Evolutionary conservation across 495 filamentous ascomycete species (phyloP), one percentile per base, ranked within the genome.

Genomic region (Apodospora peruviana): DNA sequence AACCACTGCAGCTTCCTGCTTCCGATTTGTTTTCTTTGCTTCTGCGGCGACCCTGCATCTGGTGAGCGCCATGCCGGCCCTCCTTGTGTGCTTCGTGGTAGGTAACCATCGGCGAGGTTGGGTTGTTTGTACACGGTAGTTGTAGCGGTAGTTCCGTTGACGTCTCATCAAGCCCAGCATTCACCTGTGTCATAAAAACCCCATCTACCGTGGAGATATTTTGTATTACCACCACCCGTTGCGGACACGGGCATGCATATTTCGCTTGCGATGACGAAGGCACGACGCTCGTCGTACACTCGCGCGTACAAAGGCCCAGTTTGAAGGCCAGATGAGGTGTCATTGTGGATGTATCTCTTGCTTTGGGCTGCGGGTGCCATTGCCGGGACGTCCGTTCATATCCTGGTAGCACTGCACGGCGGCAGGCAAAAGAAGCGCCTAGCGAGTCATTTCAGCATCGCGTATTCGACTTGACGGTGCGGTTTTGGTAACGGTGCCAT

Each of bases 151-250:
- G 52, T 40, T 41, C 35, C 38, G 32, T 39, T 16, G 45, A n/a
- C n/a, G n/a, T n/a, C n/a, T n/a, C n/a, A n/a, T n/a, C n/a, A n/a
- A 27, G 27, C 41, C 35, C 17, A 12, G 14, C 17, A 36, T 51
- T 36, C 29, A 17, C 19, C 47, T 56, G 52, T 59, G 56, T 59
- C 56, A 56, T 50, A 45, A 45, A 59, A 59, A 50, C 47, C 52
- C 56, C 46, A 55, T 52, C 45, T 55, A 45, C 49, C 56, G 56
- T 52, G 52, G 48, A 45, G 45, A 48, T 7, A 18, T 29, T 18
- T 17, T 10, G 11, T 43, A n/a, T 18, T 24, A 40, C 40, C 32
- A 40, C 48, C 17, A 20, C 21, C 29, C 34, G 39, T 48, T 20
- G 48, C 45, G 40, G 48, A 47, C 48, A 56, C 43, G 48, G 53